A percentile compares a stretch with the other conserved stretches of the same genome.
phyloP scores from a whole-genome alignment of 495 filamentous ascomycete genomes.

The Ramalina intermedia region DNA sequence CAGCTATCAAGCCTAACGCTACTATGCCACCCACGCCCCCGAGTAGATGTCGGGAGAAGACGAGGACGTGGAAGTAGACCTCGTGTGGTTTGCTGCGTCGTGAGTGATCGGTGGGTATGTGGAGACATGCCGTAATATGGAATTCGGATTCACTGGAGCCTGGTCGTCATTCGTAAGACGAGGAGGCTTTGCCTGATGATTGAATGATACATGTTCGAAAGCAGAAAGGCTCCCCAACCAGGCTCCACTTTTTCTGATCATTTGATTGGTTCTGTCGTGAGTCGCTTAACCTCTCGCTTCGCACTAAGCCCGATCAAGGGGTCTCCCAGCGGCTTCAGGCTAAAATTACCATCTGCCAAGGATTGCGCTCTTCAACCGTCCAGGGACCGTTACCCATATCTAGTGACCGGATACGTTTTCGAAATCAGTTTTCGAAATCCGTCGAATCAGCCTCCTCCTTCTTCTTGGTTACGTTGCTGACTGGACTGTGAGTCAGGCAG shows the following conservation, averaged over 20 bases:
- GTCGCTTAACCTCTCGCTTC: neutral
- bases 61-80: neutral
- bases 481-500: too few relatives aligned
- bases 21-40: too few relatives aligned
- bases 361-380: neutral
- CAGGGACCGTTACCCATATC: neutral
- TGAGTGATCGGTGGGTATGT: neutral
- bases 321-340: neutral
- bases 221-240: neutral
- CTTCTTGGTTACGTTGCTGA: too few relatives aligned
- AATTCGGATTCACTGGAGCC: neutral
- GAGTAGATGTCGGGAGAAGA: neutral
- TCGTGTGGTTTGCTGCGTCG: neutral
- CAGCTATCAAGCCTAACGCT: too few relatives aligned
- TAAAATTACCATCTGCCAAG: neutral
- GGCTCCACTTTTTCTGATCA: too few relatives aligned
- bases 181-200: neutral
- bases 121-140: neutral
- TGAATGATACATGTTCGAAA: neutral
- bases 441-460: neutral
- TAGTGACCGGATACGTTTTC: too few relatives aligned
- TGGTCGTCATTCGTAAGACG: constrained; percentile 2
- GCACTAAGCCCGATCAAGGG: neutral
- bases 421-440: too few relatives aligned
- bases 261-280: constrained; percentile 2